phyloP scores from a whole-genome alignment of 129 eudicot genomes.

The sunflower (Helianthus annuus) region DNA sequence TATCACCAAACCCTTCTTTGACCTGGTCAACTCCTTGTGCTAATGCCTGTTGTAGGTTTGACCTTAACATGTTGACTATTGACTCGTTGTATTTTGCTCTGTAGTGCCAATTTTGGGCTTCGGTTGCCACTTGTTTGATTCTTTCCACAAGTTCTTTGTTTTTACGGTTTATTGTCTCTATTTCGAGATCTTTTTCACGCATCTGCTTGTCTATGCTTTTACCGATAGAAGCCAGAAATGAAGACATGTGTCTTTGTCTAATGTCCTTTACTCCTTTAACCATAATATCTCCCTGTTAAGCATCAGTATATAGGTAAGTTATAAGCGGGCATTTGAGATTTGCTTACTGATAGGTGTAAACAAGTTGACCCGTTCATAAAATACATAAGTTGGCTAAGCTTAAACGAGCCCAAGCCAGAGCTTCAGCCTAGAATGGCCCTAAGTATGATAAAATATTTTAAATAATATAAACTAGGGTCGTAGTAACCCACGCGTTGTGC shows the following conservation, averaged over 20 bases:
- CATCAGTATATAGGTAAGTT: constrained; percentile 1
- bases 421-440: too few relatives aligned
- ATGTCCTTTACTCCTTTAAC: constrained; percentile 69
- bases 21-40: constrained; percentile 60
- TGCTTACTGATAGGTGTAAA: neutral
- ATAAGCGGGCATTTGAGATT: neutral
- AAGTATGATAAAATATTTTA: too few relatives aligned
- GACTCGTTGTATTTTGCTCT: constrained; percentile 95
- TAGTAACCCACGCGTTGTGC: too few relatives aligned
- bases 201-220: constrained; percentile 61
- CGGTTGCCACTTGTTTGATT: constrained; percentile 76
- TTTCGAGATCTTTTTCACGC: constrained; percentile 69
- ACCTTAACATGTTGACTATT: constrained; percentile 57
- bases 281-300: constrained; percentile 72
- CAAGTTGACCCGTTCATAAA: neutral
- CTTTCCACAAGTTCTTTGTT: constrained; percentile 73
- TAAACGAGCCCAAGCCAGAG: neutral
- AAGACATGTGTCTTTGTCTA: constrained; percentile 78
- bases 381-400: neutral
- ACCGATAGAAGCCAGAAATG: constrained; percentile 63
- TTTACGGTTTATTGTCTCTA: constrained; percentile 73
- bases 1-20: constrained; percentile 94
- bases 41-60: constrained; percentile 72
- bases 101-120: constrained; percentile 93
- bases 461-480: too few relatives aligned